A percentile compares a stretch with the other conserved stretches of the same genome.
Evolutionary conservation across 176 grass and related monocot genomes (phyloP).

Genomic region (Avena atlantica): DNA sequence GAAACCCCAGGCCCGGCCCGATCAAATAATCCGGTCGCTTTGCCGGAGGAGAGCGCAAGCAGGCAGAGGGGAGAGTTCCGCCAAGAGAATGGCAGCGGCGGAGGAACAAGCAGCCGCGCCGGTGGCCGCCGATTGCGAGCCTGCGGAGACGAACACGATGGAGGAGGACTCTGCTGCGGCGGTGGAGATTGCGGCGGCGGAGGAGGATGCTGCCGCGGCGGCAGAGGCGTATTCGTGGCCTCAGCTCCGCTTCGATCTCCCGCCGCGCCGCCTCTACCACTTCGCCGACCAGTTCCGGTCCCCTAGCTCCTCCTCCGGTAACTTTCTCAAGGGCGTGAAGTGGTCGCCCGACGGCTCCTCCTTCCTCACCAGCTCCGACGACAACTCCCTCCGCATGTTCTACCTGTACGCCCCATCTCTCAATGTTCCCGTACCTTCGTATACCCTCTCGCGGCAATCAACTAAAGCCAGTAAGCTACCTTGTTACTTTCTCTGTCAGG

Average conservation of each 20-base stretch:
- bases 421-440: not conserved
- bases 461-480: not conserved
- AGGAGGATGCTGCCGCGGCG: not conserved
- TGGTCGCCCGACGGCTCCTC: constrained; percentile 96
- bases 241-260: constrained; percentile 63
- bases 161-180: not conserved
- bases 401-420: constrained; percentile 54
- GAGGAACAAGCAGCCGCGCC: constrained; percentile 39
- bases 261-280: constrained; percentile 66
- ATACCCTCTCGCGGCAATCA: not conserved
- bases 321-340: constrained; percentile 93
- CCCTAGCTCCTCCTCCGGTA: constrained; percentile 41
- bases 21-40: not conserved
- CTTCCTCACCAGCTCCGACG: constrained; percentile 93
- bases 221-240: constrained; percentile 52
- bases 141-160: not conserved
- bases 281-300: constrained; percentile 50
- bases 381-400: constrained; percentile 92
- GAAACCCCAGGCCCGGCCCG: constrained; percentile 36
- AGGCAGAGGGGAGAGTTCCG: not conserved
- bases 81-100: constrained; percentile 44
- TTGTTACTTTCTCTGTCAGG: constrained; percentile 37
- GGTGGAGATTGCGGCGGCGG: not conserved
- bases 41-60: constrained; percentile 5
- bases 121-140: not conserved